A percentile compares a stretch with the other conserved stretches of the same genome.
These are phyloP conservation scores for Heteromeles arbutifolia DNA, from an alignment of 306 rosid genomes.

Conservation along the genomic window DNA sequence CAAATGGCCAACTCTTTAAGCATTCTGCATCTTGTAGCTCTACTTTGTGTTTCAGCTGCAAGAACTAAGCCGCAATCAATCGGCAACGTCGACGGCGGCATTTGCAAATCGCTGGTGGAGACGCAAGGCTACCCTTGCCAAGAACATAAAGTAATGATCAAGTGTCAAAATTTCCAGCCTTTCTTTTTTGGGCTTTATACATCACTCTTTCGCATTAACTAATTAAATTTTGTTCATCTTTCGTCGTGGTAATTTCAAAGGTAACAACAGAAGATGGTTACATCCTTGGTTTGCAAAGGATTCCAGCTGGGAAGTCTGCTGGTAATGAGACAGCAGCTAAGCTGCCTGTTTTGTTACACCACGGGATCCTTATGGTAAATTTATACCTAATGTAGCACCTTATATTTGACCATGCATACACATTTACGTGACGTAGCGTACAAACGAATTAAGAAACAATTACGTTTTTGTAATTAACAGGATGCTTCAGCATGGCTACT, in stretches of 20 bases:
- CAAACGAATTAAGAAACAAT: not conserved
- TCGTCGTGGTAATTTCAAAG: constrained; percentile 15
- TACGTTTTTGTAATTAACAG: not conserved
- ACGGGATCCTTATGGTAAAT: constrained; percentile 50
- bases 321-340: constrained; percentile 20
- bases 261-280: constrained; percentile 65
- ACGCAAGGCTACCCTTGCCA: constrained; percentile 55
- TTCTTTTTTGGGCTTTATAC: not conserved
- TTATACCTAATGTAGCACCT: no score
- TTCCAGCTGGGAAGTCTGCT: constrained; percentile 21
- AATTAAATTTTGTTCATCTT: not conserved
- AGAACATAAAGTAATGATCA: constrained; percentile 30
- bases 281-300: constrained; percentile 58
- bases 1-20: not conserved
- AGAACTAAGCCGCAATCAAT: not conserved
- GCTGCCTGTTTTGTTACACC: constrained; percentile 63
- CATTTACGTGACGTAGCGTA: not conserved
- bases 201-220: not conserved
- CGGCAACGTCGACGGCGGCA: constrained; percentile 15
- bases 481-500: constrained; percentile 43
- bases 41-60: constrained; percentile 2
- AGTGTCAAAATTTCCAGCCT: not conserved
- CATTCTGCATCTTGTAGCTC: not conserved
- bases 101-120: constrained; percentile 51
- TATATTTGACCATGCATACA: not conserved